Evolutionary conservation across 2,329 filamentous ascomycete species (phyloP).

Genomic region (Ophiostoma himal-ulmi): DNA sequence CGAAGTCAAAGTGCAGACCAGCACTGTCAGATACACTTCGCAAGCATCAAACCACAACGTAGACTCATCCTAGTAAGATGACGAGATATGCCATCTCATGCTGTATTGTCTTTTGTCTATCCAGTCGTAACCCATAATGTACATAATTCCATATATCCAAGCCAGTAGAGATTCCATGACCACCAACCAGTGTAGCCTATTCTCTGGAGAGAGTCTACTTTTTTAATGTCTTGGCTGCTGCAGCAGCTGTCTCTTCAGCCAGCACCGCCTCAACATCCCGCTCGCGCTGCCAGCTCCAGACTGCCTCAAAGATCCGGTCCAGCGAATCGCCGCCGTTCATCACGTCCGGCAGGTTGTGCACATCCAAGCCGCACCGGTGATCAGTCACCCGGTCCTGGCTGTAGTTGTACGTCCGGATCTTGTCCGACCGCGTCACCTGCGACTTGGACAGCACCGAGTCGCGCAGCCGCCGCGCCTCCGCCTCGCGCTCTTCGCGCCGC

Average conservation of each 20-base stretch:
- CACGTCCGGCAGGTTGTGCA: constrained; percentile 76
- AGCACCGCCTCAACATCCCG: constrained; percentile 68
- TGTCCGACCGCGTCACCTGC: constrained; percentile 84
- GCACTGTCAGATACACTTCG: background rate
- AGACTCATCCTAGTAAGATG: background rate
- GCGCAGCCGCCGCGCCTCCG: constrained; percentile 66
- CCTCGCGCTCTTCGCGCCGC: constrained; percentile 75
- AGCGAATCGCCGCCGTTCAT: constrained; percentile 66
- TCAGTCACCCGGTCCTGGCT: constrained; percentile 75
- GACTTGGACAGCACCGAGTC: constrained; percentile 73
- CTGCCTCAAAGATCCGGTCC: constrained; percentile 70
- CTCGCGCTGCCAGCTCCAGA: constrained; percentile 67
- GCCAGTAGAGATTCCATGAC: background rate
- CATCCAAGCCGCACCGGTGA: constrained; percentile 72
- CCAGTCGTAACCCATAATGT: constrained; percentile 3
- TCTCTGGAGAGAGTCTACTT: constrained; percentile 18
- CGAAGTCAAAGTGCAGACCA: background rate
- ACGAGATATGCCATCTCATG: background rate
- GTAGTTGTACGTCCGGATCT: constrained; percentile 88
- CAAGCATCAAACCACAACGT: background rate
- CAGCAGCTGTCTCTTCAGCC: constrained; percentile 52
- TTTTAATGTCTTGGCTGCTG: constrained; percentile 26
- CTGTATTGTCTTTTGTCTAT: constrained; percentile 6
- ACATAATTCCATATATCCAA: background rate
- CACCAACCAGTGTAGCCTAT: background rate